Evolutionary conservation across 2,329 filamentous ascomycete species (phyloP).

Genomic region (Stemphylium beticola): DNA sequence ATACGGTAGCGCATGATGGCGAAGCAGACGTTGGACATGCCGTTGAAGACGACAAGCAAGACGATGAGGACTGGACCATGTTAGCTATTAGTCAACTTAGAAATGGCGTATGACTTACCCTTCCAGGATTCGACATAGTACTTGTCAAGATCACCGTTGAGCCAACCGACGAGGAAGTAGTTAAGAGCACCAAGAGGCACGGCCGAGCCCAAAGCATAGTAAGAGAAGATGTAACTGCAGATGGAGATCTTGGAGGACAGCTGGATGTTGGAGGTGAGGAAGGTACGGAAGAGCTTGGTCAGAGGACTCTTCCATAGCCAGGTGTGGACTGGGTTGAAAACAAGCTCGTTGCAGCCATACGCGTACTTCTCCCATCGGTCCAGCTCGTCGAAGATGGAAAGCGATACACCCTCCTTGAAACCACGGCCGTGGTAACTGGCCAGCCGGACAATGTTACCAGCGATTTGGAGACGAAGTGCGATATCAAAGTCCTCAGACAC

Average conservation of each 20-base stretch:
- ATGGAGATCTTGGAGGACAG: slow-evolving; percentile 72
- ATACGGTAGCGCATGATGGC: slow-evolving; percentile 68
- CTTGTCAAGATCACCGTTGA: slow-evolving; percentile 75
- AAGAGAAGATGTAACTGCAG: slow-evolving; percentile 71
- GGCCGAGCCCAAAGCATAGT: slow-evolving; percentile 71
- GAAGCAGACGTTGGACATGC: slow-evolving; percentile 64
- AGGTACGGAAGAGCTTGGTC: slow-evolving; percentile 66
- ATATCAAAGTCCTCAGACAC: slow-evolving; percentile 81
- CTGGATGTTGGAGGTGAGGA: slow-evolving; percentile 65
- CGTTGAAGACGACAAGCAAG: slow-evolving; percentile 68
- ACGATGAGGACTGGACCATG: slow-evolving; percentile 63
- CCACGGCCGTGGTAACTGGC: slow-evolving; percentile 71
- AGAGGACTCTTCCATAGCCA: slow-evolving; percentile 69
- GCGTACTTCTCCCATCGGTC: slow-evolving; percentile 73
- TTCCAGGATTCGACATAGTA: slow-evolving; percentile 77
- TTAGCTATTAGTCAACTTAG: not conserved
- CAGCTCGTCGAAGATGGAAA: slow-evolving; percentile 75
- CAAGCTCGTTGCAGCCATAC: slow-evolving; percentile 71
- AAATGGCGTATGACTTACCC: slow-evolving; percentile 39
- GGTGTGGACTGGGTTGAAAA: slow-evolving; percentile 70
- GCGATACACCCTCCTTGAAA: slow-evolving; percentile 74
- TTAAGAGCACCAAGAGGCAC: slow-evolving; percentile 69
- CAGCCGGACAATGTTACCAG: slow-evolving; percentile 70
- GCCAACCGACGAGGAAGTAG: slow-evolving; percentile 74
- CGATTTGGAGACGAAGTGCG: slow-evolving; percentile 70